Base-by-base conservation (phyloP, 345 rosid genomes). In the Gossypium thurberi region DNA sequence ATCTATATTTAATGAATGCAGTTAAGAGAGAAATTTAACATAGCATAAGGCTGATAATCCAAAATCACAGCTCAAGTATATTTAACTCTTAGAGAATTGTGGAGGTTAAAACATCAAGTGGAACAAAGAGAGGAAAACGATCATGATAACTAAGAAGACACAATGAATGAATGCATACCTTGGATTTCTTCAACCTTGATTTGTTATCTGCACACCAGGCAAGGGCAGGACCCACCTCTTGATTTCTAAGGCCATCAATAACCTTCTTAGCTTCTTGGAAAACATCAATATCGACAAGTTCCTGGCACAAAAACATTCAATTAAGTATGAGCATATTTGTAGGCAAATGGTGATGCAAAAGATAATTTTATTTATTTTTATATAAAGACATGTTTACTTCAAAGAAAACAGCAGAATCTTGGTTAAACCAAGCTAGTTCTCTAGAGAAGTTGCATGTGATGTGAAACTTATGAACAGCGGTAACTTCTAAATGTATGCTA, bases 131-230 rank as follows among this genome's bases (percentile, higher is more conserved):
- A 28, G 60, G 28, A 2, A 0, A 69, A 28, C 6, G n/a, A 2
- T 28, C 57, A 25, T 7, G 43, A 25, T 1, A 43, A 58, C 21
- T 25, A 8, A 61, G 23, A 61, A 61, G 10, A 28, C 43, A 40
- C 13, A 25, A 68, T 47, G 51, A 10, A 56, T 7, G 28, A 60
- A 33, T 56, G 60, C 42, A 28, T 74, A 92, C 99, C 96, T 95
- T 95, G 28, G 94, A 88, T 80, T 95, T 95, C 82, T 88, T 95
- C 91, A 95, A 83, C 81, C 93, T 83, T 23, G 96, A 84, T 78
- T 86, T 95, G 79, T 92, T 95, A 65, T 95, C 99, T 68, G 88
- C 82, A 76, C 99, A 95, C 99, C 99, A 95, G 69, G 90, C 83
- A 56, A 92, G 77, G 71, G 99, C 97, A 77, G 96, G 93, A 74